Conservation (phyloP, 495 filamentous ascomycete species). For the Podospora anserina region DNA sequence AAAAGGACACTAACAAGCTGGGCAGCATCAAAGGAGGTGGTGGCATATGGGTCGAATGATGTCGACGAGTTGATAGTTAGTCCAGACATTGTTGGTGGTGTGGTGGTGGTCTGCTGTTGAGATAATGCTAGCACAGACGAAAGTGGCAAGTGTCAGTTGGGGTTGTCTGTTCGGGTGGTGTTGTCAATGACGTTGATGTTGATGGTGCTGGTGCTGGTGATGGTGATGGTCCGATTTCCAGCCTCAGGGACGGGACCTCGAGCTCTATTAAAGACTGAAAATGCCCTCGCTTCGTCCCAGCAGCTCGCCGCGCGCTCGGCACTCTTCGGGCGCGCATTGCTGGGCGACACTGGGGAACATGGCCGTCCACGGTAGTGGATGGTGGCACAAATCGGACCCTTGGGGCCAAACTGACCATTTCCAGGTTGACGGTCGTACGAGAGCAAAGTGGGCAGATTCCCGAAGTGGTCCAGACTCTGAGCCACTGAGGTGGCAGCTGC, state of each 20-base stretch:
- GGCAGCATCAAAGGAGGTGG: slow-evolving; percentile 21
- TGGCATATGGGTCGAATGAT: slow-evolving; percentile 27
- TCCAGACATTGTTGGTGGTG: slow-evolving; percentile 16
- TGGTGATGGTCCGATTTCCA: slow-evolving; percentile 7
- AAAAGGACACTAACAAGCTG: slow-evolving; percentile 26
- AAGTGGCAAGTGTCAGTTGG: slow-evolving; percentile 3
- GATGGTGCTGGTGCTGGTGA: slow-evolving; percentile 6
- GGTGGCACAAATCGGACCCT: slow-evolving; percentile 15
- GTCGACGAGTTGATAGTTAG: slow-evolving; percentile 14
- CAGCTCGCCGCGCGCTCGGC: neutral
- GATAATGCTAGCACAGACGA: neutral
- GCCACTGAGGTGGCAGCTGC: neutral
- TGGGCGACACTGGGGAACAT: slow-evolving; percentile 9
- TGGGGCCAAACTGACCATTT: slow-evolving; percentile 25
- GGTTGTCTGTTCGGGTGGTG: slow-evolving; percentile 11
- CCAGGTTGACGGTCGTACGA: slow-evolving; percentile 27
- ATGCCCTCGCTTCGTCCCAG: neutral
- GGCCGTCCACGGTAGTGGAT: neutral
- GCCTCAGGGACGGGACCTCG: slow-evolving; percentile 8
- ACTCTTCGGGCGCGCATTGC: slow-evolving; percentile 10
- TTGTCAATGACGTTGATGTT: slow-evolving; percentile 4
- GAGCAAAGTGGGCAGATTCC: slow-evolving; percentile 14
- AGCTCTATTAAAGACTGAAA: slow-evolving; percentile 16
- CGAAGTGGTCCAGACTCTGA: neutral
- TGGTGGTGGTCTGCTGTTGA: slow-evolving; percentile 4